phyloP scores from a whole-genome alignment of 768 basidiomycete genomes.

The Coprinopsis cinerea region DNA sequence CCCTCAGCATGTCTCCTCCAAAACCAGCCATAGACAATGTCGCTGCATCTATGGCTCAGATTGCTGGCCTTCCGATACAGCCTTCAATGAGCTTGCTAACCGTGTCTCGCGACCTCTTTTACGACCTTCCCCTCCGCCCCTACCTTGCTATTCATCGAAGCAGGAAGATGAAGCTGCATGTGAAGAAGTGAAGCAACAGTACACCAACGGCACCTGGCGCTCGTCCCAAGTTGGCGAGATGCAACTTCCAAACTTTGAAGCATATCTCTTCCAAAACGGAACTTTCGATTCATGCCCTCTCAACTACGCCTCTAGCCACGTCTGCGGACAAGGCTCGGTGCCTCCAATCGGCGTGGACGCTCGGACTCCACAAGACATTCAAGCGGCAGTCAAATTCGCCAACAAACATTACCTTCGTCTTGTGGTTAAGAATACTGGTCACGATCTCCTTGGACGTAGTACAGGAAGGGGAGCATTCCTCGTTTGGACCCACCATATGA shows the following conservation, averaged over 20 bases:
- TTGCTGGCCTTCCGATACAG: slow-evolving; percentile 37
- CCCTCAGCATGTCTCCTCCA: too few species aligned
- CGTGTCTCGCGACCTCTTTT: slow-evolving; percentile 40
- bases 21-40: too few species aligned
- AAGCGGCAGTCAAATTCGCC: slow-evolving; percentile 34
- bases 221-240: slow-evolving; percentile 8
- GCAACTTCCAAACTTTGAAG: slow-evolving; percentile 4
- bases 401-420: slow-evolving; percentile 28
- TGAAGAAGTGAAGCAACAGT: slow-evolving; percentile 1
- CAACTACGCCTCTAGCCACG: too few species aligned
- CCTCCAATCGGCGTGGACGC: slow-evolving; percentile 37
- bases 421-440: slow-evolving; percentile 34
- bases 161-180: slow-evolving; percentile 20
- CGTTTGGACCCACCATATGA: slow-evolving; percentile 26
- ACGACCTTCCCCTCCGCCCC: slow-evolving; percentile 33
- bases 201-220: slow-evolving; percentile 9
- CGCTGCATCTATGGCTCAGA: slow-evolving; percentile 34
- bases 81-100: slow-evolving; percentile 26
- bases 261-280: too few species aligned
- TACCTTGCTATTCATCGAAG: slow-evolving; percentile 40
- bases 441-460: slow-evolving; percentile 41
- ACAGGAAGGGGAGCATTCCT: slow-evolving; percentile 34
- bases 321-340: slow-evolving; percentile 41
- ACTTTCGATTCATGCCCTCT: too few species aligned
- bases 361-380: slow-evolving; percentile 30